Evolutionary conservation across 495 filamentous ascomycete genomes (phyloP).

Genomic region (Ramalina intermedia): DNA sequence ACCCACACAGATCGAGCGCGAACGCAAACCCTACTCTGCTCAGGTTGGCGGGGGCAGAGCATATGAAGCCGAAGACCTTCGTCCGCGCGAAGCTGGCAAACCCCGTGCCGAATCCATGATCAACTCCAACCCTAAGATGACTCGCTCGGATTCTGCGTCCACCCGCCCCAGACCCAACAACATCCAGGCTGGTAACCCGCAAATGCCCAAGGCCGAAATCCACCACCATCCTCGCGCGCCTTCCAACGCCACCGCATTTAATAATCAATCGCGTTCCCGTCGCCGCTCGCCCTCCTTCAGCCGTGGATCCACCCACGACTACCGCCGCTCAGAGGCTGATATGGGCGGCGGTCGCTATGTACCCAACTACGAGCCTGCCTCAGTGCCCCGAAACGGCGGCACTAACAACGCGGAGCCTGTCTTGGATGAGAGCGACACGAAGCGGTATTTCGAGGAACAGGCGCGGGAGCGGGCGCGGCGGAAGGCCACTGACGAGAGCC

Average conservation of each 20-base stretch:
- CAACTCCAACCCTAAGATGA: slow-evolving; percentile 3
- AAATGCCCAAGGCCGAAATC: slow-evolving; percentile 13
- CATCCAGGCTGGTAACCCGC: slow-evolving; percentile 2
- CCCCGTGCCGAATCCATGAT: slow-evolving; percentile 8
- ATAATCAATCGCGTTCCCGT: background rate
- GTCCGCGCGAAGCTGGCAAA: slow-evolving; percentile 3
- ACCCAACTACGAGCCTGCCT: slow-evolving; percentile 2
- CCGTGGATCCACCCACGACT: slow-evolving; percentile 6
- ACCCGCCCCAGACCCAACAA: slow-evolving; percentile 7
- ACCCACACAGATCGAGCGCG: slow-evolving; percentile 38
- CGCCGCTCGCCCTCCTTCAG: slow-evolving; percentile 17
- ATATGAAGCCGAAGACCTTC: slow-evolving; percentile 27
- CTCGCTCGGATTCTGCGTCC: slow-evolving; percentile 7
- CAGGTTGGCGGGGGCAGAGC: slow-evolving; percentile 41
- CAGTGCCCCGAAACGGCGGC: slow-evolving; percentile 1
- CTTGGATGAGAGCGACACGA: slow-evolving; percentile 14
- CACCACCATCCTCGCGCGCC: slow-evolving; percentile 12
- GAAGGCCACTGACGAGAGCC: slow-evolving; percentile 13
- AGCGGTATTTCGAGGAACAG: slow-evolving; percentile 12
- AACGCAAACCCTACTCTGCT: slow-evolving; percentile 45
- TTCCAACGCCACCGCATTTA: slow-evolving; percentile 2
- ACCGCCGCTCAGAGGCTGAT: slow-evolving; percentile 15
- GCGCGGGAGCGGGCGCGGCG: slow-evolving; percentile 11
- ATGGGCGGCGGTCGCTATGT: slow-evolving; percentile 7
- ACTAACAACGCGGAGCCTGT: slow-evolving; percentile 1